Base-by-base conservation (phyloP, 257 asterid species). In the Coffea eugenioides region DNA sequence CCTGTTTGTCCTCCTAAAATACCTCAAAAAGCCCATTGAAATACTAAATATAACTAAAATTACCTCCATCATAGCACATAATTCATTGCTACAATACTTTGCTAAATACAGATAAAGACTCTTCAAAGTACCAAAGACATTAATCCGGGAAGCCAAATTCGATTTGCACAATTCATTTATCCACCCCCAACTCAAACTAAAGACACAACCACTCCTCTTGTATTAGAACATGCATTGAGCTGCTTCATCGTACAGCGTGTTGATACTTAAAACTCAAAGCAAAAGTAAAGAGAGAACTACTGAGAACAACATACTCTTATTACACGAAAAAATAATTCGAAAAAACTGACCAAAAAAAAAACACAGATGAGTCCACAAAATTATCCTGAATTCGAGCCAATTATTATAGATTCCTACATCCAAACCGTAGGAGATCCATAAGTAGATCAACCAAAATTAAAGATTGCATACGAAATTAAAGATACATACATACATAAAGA, bases 401-500 rank as follows among this genome's bases (percentile, higher is more conserved):
- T 41, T 43, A 2, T 31, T 18, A 46, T 77, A 70, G 11, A 66
- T 64, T 31, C 49, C 65, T 48, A 65, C 2, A 65, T 23, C n/a
- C n/a, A 68, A 46, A 43, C 49, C 56, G 15, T n/a, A 46, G 25
- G 51, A 77, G 80, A 77, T 77, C 80, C 65, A 14, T 2, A 73
- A 73, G 65, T 27, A 49, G 27, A 25, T 73, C 27, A 54, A 48
- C 39, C 23, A 5, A 73, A 49, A 2, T 12, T 14, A 31, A 31
- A 31, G 13, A 52, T 7, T 41, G 11, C 9, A 18, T 15, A 43
- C 25, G 20, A 3, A 13, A 45, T 16, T 62, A 11, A 31, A 27
- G 18, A 18, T 8, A 3, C 43, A 36, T 10, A 36, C 34, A 31
- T 31, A 31, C 34, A 31, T 31, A 31, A 31, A 31, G 34, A 31